These are phyloP conservation scores for Talaromyces trachyspermus DNA, from an alignment of 495 filamentous ascomycete genomes.

Conservation along the genomic window DNA sequence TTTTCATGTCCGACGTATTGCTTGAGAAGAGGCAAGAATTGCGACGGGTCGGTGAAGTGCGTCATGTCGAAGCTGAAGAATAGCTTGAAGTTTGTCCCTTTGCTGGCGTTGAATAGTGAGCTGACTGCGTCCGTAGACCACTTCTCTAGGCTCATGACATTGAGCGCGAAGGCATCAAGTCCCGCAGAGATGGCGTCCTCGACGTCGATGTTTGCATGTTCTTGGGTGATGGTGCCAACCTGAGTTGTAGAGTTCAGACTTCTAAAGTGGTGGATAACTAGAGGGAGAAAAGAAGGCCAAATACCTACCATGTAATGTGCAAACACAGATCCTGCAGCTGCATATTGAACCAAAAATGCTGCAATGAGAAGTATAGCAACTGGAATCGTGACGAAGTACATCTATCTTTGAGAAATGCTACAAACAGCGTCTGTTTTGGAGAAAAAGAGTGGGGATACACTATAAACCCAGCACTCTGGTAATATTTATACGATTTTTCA, in stretches of 20 bases:
- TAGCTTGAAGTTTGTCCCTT: constrained; percentile 18
- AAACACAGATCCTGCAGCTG: constrained; percentile 13
- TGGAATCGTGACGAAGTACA: not conserved
- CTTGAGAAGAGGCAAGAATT: constrained; percentile 7
- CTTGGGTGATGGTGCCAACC: constrained; percentile 15
- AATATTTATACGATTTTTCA: too few relatives aligned
- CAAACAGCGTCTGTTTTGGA: too few relatives aligned
- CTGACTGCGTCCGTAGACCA: constrained; percentile 14
- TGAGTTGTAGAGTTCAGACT: too few relatives aligned
- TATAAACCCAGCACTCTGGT: too few relatives aligned
- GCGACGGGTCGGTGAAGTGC: constrained; percentile 6
- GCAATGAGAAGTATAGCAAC: not conserved
- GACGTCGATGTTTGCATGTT: constrained; percentile 20
- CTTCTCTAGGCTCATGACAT: constrained; percentile 13
- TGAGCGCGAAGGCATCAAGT: constrained; percentile 25
- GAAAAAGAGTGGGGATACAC: too few relatives aligned
- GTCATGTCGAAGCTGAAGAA: constrained; percentile 25
- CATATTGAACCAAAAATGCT: not conserved
- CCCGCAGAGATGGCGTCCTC: constrained; percentile 17
- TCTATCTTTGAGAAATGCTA: too few relatives aligned
- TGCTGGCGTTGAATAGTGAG: constrained; percentile 14
- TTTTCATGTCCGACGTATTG: constrained; percentile 6
- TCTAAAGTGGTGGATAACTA: too few relatives aligned
- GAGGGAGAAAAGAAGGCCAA: not conserved
- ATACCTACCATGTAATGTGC: constrained; percentile 26